phyloP scores from a whole-genome alignment of 2,329 filamentous ascomycete genomes.

The Aspergillus luchuensis region DNA sequence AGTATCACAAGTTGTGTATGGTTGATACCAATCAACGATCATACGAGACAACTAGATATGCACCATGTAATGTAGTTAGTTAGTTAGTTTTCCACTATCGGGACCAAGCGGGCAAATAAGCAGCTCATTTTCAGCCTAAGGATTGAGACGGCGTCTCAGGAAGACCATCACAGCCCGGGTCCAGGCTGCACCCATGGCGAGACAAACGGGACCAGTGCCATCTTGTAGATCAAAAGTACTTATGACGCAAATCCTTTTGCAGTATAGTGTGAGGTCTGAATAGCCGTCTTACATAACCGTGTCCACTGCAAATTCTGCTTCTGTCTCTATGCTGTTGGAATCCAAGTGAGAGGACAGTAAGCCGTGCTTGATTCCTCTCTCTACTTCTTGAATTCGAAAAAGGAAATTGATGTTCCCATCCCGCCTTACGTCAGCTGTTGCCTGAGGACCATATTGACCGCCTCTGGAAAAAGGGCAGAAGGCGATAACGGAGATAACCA shows the following conservation, averaged over 20 bases:
- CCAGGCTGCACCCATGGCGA: background rate
- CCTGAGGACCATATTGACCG: slow-evolving; percentile 8
- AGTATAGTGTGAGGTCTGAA: background rate
- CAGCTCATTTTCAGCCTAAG: background rate
- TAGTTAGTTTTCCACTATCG: background rate
- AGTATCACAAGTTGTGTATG: no score
- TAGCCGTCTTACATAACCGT: slow-evolving; percentile 3
- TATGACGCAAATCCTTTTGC: background rate
- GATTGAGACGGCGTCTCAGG: background rate
- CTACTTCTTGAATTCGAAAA: background rate
- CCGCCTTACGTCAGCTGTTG: background rate
- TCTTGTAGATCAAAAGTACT: no score
- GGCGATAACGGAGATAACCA: slow-evolving; percentile 26
- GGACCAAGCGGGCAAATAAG: background rate
- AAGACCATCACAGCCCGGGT: background rate
- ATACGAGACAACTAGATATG: no score
- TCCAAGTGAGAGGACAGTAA: no score
- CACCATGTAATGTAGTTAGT: no score
- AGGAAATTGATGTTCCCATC: background rate
- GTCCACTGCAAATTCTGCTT: background rate
- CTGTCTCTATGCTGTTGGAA: background rate
- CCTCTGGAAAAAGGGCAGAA: slow-evolving; percentile 1
- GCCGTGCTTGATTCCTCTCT: background rate
- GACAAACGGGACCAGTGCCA: background rate
- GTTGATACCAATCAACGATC: no score